These are phyloP conservation scores for Teratosphaeriaceae sp. DNA, from an alignment of 2,329 filamentous ascomycete genomes.

Conservation along the genomic window DNA sequence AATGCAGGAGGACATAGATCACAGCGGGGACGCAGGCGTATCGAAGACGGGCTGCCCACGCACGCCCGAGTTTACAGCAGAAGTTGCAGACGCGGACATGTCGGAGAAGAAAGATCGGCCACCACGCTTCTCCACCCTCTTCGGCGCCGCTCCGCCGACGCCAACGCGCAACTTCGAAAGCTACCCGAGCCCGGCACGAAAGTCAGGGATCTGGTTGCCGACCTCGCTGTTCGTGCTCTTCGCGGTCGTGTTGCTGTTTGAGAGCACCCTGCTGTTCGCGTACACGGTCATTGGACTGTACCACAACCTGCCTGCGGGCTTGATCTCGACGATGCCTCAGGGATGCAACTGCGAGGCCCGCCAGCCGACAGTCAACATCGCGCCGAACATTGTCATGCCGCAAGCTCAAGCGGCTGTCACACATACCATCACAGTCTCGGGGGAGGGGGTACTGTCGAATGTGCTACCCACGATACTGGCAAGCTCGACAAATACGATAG, in stretches of 20 bases:
- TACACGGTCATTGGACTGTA: slow-evolving; percentile 33
- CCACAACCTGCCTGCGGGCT: slow-evolving; percentile 25
- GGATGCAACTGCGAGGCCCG: slow-evolving; percentile 14
- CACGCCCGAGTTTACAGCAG: slow-evolving; percentile 6
- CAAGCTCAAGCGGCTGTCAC: slow-evolving; percentile 5
- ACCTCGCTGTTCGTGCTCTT: slow-evolving; percentile 28
- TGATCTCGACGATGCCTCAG: slow-evolving; percentile 15
- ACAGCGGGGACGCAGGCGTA: slow-evolving; percentile 12
- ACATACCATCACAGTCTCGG: slow-evolving; percentile 8
- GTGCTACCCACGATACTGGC: slow-evolving; percentile 6
- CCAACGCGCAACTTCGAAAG: slow-evolving; percentile 20
- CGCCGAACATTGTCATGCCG: slow-evolving; percentile 27
- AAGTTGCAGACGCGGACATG: slow-evolving; percentile 14
- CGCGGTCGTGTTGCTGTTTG: slow-evolving; percentile 26
- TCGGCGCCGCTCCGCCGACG: slow-evolving; percentile 14
- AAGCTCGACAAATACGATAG: slow-evolving; percentile 7
- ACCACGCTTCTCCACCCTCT: slow-evolving; percentile 29
- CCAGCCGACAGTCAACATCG: slow-evolving; percentile 25
- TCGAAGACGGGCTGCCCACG: slow-evolving; percentile 14
- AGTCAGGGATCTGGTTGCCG: slow-evolving; percentile 27
- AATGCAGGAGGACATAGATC: slow-evolving; percentile 19
- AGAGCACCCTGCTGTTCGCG: slow-evolving; percentile 30
- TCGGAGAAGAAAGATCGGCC: slow-evolving; percentile 23
- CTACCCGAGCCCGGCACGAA: slow-evolving; percentile 18
- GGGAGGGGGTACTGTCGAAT: slow-evolving; percentile 1